Evolutionary conservation across 495 filamentous ascomycete genomes (phyloP).

Genomic region (Aspergillus diversus): DNA sequence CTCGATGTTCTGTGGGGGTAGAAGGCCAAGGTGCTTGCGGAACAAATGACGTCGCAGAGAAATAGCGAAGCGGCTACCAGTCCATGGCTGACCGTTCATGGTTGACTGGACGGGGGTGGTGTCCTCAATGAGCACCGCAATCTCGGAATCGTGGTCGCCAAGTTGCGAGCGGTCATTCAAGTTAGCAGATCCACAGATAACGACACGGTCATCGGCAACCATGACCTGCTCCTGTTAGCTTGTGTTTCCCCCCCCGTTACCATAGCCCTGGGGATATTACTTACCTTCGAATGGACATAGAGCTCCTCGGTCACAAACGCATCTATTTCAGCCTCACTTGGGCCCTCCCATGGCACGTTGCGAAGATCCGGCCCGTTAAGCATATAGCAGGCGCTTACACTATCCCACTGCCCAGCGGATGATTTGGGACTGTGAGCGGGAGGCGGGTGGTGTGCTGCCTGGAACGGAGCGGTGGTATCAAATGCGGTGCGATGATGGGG

Average conservation of each 20-base stretch:
- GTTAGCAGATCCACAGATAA: constrained; percentile 92
- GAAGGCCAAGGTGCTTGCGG: constrained; percentile 87
- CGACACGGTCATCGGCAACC: constrained; percentile 87
- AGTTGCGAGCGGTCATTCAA: constrained; percentile 94
- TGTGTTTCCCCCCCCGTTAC: too few species aligned
- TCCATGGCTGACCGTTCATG: constrained; percentile 74
- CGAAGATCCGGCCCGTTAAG: constrained; percentile 74
- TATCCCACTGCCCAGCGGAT: constrained; percentile 66
- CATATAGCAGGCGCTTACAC: constrained; percentile 85
- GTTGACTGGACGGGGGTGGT: constrained; percentile 64
- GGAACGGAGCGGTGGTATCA: constrained; percentile 48
- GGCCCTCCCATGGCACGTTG: constrained; percentile 74
- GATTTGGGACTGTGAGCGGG: constrained; percentile 46
- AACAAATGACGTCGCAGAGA: constrained; percentile 84
- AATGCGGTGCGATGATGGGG: constrained; percentile 40
- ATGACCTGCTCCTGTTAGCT: constrained; percentile 58
- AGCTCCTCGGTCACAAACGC: constrained; percentile 92
- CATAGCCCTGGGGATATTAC: constrained; percentile 7
- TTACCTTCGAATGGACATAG: constrained; percentile 87
- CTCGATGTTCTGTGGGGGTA: constrained; percentile 71
- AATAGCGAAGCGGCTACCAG: constrained; percentile 77
- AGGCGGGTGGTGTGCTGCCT: constrained; percentile 67
- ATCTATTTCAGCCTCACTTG: constrained; percentile 74
- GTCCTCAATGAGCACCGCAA: constrained; percentile 83
- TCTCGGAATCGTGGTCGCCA: constrained; percentile 82